phyloP scores from a whole-genome alignment of 257 asterid species.

The Solanum sejunctum region DNA sequence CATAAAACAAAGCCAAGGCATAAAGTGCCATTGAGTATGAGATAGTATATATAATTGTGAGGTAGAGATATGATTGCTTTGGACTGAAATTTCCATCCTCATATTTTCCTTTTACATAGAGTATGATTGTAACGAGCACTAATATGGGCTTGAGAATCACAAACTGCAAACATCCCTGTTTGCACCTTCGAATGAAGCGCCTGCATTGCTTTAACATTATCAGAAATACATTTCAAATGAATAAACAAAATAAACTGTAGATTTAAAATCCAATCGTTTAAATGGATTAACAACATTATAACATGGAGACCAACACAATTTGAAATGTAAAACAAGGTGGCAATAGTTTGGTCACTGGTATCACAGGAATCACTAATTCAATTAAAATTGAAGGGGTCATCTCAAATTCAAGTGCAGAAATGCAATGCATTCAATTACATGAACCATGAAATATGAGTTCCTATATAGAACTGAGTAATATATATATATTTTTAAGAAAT shows the following conservation, averaged over 20 bases:
- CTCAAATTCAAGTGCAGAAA: not conserved
- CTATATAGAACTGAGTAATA: not conserved
- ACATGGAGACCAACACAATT: not conserved
- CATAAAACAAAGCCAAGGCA: constrained; percentile 81
- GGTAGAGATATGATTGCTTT: constrained; percentile 77
- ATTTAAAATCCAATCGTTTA: not conserved
- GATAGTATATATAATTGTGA: constrained; percentile 85
- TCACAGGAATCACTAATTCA: not conserved
- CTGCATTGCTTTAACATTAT: constrained; percentile 32
- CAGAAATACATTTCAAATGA: not conserved
- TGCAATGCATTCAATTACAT: not conserved
- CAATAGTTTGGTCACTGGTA: not conserved
- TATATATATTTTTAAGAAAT: not conserved
- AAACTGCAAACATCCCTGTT: constrained; percentile 96
- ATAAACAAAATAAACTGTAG: not conserved
- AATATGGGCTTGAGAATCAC: constrained; percentile 92
- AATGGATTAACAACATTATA: not conserved
- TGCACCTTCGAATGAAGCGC: constrained; percentile 94
- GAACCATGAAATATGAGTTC: not conserved
- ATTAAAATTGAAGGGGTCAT: not conserved
- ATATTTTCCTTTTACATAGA: constrained; percentile 83
- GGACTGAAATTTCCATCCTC: constrained; percentile 93
- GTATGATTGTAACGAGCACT: constrained; percentile 62
- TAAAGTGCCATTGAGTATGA: constrained; percentile 93
- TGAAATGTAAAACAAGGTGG: not conserved